Percentiles rank a stretch among this genome's conserved stretches.
These are phyloP conservation scores for Ambrosia trifida DNA, from an alignment of 129 eudicot species.

Conservation along the genomic window DNA sequence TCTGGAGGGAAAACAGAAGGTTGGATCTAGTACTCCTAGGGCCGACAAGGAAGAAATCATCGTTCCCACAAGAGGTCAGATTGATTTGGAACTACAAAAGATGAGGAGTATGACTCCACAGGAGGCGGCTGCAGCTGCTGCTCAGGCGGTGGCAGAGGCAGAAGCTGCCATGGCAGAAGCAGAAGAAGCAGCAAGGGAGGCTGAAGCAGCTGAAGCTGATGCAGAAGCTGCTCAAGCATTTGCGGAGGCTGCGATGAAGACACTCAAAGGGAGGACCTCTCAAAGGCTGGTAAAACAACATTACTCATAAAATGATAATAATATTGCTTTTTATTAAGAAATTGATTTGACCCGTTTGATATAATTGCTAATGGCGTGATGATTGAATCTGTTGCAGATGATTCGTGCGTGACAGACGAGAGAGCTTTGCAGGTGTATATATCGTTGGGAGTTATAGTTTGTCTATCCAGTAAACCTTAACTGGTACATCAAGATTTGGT, in stretches of 20 bases:
- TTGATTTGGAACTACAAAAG: slow-evolving; percentile 77
- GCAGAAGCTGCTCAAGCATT: slow-evolving; percentile 94
- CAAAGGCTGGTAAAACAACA: slow-evolving; percentile 59
- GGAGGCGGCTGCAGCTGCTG: slow-evolving; percentile 97
- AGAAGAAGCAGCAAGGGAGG: slow-evolving; percentile 92
- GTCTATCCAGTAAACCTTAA: slow-evolving; percentile 11
- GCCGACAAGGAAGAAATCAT: slow-evolving; percentile 47
- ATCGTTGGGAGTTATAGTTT: slow-evolving; percentile 26
- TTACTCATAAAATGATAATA: background rate
- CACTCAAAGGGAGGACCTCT: slow-evolving; percentile 65
- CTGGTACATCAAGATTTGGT: slow-evolving; percentile 20
- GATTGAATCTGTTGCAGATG: slow-evolving; percentile 51
- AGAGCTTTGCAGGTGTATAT: slow-evolving; percentile 37
- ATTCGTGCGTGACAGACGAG: slow-evolving; percentile 54
- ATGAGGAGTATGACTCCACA: slow-evolving; percentile 89
- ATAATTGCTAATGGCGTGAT: background rate
- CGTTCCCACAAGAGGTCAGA: slow-evolving; percentile 59
- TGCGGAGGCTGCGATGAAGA: slow-evolving; percentile 95
- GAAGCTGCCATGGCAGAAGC: slow-evolving; percentile 97
- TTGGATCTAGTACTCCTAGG: slow-evolving; percentile 27
- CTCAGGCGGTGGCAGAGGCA: slow-evolving; percentile 94
- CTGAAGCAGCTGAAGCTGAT: slow-evolving; percentile 98
- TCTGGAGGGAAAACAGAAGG: slow-evolving; percentile 58
- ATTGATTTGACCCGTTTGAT: background rate
- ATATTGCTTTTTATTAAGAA: background rate